Evolutionary conservation across 2,329 filamentous ascomycete genomes (phyloP).

Genomic region (Trematosphaeria pertusa): DNA sequence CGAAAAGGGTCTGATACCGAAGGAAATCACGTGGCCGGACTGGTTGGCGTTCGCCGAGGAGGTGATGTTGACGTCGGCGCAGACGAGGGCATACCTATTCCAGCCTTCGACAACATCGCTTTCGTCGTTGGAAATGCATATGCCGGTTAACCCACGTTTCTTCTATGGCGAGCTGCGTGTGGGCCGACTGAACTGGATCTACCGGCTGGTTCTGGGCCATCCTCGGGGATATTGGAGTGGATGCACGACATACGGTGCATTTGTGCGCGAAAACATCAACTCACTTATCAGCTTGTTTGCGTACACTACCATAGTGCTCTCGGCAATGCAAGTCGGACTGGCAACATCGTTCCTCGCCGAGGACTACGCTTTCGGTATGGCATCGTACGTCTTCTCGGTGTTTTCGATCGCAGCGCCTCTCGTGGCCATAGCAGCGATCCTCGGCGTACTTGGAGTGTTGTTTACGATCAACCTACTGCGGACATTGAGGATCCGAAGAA

Average conservation of each 20-base stretch:
- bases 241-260: conserved; percentile 32
- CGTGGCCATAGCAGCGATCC: conserved; percentile 19
- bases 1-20: conserved; percentile 21
- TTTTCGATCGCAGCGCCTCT: conserved; percentile 32
- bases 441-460: conserved; percentile 17
- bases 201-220: conserved; percentile 19
- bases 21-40: conserved; percentile 26
- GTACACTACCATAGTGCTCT: conserved; percentile 34
- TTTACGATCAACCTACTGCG: conserved; percentile 22
- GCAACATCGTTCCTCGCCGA: conserved; percentile 20
- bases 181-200: conserved; percentile 34
- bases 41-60: conserved; percentile 24
- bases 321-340: conserved; percentile 35
- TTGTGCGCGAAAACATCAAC: conserved; percentile 30
- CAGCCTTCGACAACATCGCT: conserved; percentile 1
- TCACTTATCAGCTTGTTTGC: conserved; percentile 31
- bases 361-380: conserved; percentile 26
- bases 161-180: conserved; percentile 33
- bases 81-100: conserved; percentile 9
- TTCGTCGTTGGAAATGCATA: conserved; percentile 6
- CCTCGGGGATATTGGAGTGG: conserved; percentile 27
- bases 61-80: conserved; percentile 6
- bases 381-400: conserved; percentile 27
- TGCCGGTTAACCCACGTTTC: conserved; percentile 31
- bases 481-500: conserved; percentile 21